Conservation (phyloP, 176 grass and related monocot species). For the Oryza nivara region DNA sequence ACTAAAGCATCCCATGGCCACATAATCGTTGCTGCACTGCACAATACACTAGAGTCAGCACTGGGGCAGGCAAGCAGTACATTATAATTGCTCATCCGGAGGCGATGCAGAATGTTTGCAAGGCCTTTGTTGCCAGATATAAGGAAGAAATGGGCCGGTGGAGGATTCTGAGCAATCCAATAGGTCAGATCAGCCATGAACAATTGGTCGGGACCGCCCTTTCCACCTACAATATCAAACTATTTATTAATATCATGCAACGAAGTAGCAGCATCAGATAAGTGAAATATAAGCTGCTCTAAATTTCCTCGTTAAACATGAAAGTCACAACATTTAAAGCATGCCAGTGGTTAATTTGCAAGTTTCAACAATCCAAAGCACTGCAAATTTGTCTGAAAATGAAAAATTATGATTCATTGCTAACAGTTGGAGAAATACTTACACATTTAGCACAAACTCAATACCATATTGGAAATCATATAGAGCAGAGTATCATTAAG, state of each 20-base stretch:
- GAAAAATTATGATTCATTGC: not conserved
- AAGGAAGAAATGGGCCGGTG: conserved; percentile 88
- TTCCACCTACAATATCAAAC: conserved; percentile 52
- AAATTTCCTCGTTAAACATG: not conserved
- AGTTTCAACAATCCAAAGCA: not conserved
- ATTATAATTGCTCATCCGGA: conserved; percentile 96
- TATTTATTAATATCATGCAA: conserved; percentile 2
- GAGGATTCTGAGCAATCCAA: conserved; percentile 87
- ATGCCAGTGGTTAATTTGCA: not conserved
- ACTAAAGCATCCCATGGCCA: conserved; percentile 81
- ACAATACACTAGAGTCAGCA: conserved; percentile 42
- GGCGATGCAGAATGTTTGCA: conserved; percentile 75
- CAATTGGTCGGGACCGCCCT: conserved; percentile 74
- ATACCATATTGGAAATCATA: not conserved
- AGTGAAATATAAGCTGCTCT: not conserved
- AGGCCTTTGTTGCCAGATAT: conserved; percentile 86
- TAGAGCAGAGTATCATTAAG: not conserved
- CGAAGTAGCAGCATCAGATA: conserved; percentile 11
- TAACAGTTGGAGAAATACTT: not conserved
- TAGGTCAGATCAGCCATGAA: conserved; percentile 80
- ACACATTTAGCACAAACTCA: not conserved
- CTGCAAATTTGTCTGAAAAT: not conserved
- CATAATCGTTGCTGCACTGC: conserved; percentile 82
- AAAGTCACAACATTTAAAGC: not conserved
- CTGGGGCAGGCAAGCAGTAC: conserved; percentile 70